Evolutionary conservation across 345 rosid species (phyloP).

Genomic region (Citrus hindsii): DNA sequence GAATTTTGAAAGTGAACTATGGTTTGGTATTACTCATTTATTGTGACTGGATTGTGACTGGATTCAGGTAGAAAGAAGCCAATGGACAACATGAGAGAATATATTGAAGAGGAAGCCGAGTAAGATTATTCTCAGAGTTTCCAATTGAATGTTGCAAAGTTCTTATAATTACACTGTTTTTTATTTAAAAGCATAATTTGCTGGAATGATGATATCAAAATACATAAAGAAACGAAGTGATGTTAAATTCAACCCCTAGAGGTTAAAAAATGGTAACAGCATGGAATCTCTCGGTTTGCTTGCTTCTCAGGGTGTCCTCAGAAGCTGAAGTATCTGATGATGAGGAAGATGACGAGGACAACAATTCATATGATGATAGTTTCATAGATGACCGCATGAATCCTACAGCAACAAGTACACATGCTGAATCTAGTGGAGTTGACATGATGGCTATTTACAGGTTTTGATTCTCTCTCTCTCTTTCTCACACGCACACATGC

Average conservation of each 20-base stretch:
- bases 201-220: neutral
- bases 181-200: neutral
- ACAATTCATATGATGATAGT: slow-evolving; percentile 61
- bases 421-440: slow-evolving; percentile 48
- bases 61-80: slow-evolving; percentile 60
- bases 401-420: slow-evolving; percentile 52
- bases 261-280: neutral
- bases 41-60: slow-evolving; percentile 22
- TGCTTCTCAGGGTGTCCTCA: slow-evolving; percentile 59
- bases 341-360: slow-evolving; percentile 49
- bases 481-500: neutral
- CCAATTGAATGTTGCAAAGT: neutral
- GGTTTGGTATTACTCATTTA: slow-evolving; percentile 12
- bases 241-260: neutral
- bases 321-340: slow-evolving; percentile 67
- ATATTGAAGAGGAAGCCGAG: slow-evolving; percentile 90
- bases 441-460: slow-evolving; percentile 96
- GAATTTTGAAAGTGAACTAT: neutral
- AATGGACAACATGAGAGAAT: slow-evolving; percentile 33
- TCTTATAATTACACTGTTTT: neutral
- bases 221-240: neutral
- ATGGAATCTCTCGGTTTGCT: neutral
- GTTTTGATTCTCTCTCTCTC: slow-evolving; percentile 29
- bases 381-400: slow-evolving; percentile 79
- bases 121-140: slow-evolving; percentile 37